Conservation (phyloP, 306 rosid species). For the Carpinus fangiana region DNA sequence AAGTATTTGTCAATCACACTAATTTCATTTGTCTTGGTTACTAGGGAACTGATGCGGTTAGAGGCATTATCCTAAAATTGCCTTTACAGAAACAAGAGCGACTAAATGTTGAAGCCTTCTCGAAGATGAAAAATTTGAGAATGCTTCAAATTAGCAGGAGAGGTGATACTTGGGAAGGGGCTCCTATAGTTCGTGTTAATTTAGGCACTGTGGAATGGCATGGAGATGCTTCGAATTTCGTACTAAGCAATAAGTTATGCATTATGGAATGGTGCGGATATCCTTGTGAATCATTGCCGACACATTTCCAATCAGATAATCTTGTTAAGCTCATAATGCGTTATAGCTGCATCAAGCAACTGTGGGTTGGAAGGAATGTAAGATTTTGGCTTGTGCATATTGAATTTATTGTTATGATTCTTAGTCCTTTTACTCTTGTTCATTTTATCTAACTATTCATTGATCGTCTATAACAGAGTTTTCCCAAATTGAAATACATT, state of each 20-base stretch:
- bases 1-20: no score
- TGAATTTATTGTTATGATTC: not conserved
- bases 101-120: no score
- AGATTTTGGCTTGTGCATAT: not conserved
- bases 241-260: conserved; percentile 26
- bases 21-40: not conserved
- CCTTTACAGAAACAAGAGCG: conserved; percentile 7
- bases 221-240: not conserved
- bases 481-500: conserved; percentile 18
- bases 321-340: conserved; percentile 30
- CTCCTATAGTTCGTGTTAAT: no score
- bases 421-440: no score
- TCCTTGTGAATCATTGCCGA: conserved; percentile 9
- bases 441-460: no score
- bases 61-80: conserved; percentile 21
- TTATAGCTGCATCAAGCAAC: conserved; percentile 3
- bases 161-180: no score
- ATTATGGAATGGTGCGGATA: conserved; percentile 22
- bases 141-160: no score
- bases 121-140: no score
- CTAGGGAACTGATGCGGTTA: conserved; percentile 27
- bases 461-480: not conserved
- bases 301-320: not conserved
- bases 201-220: no score
- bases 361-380: conserved; percentile 25